Evolutionary conservation across 2,329 filamentous ascomycete species (phyloP).

Genomic region (Monosporascus sp.): DNA sequence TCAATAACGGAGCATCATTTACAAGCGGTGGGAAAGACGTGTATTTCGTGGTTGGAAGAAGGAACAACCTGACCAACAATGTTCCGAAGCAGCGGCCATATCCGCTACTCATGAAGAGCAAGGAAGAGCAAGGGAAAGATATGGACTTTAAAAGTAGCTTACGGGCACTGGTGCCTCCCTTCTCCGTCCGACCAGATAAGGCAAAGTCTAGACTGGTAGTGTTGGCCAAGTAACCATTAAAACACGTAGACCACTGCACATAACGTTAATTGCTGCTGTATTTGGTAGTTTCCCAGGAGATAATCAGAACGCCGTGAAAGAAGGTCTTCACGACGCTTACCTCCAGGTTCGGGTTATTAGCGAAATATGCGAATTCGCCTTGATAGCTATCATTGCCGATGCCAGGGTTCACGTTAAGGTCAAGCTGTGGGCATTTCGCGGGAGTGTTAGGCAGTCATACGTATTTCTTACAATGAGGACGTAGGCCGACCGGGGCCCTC

Average conservation of each 20-base stretch:
- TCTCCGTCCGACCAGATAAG: slow-evolving; percentile 2
- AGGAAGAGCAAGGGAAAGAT: too few species aligned
- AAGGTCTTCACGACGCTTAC: background rate
- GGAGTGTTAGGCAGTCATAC: background rate
- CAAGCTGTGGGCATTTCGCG: slow-evolving; percentile 2
- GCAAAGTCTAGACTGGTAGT: slow-evolving; percentile 9
- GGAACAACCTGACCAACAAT: too few species aligned
- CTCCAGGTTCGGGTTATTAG: slow-evolving; percentile 8
- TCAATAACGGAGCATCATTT: background rate
- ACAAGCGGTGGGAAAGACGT: background rate
- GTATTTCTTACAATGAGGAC: too few species aligned
- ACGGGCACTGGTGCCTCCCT: slow-evolving; percentile 9
- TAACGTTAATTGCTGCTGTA: too few species aligned
- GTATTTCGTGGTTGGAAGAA: too few species aligned
- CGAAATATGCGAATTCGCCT: slow-evolving; percentile 4
- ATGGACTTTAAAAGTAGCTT: background rate
- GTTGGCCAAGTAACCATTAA: slow-evolving; percentile 8
- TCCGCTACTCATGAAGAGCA: too few species aligned
- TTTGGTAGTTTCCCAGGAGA: too few species aligned
- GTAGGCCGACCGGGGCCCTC: too few species aligned
- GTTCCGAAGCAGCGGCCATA: too few species aligned
- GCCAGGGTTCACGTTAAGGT: slow-evolving; percentile 7
- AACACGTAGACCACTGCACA: slow-evolving; percentile 12
- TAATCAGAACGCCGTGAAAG: too few species aligned
- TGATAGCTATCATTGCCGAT: slow-evolving; percentile 6